Conservation (phyloP, 495 filamentous ascomycete species). For the Letharia lupina region DNA sequence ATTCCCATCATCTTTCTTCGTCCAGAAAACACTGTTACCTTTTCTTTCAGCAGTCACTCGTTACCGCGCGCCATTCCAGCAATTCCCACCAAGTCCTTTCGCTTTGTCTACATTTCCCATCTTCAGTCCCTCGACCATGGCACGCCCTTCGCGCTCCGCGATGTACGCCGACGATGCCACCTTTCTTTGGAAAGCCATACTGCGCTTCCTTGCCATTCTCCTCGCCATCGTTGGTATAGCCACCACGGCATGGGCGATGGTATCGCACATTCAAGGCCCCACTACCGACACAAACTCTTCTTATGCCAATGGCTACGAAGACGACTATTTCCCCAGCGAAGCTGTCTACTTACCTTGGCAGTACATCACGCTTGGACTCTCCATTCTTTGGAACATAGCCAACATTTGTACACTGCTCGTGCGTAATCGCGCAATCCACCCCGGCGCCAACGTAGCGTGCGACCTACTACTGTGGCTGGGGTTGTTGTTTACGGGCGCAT, state of each 20-base stretch:
- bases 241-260: slow-evolving; percentile 26
- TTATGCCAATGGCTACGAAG: background rate
- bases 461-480: slow-evolving; percentile 32
- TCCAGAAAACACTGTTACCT: background rate
- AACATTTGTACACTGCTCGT: slow-evolving; percentile 20
- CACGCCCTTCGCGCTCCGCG: slow-evolving; percentile 8
- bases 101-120: background rate
- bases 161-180: slow-evolving; percentile 5
- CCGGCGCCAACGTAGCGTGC: slow-evolving; percentile 29
- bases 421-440: slow-evolving; percentile 25
- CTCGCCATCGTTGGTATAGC: slow-evolving; percentile 27
- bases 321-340: background rate
- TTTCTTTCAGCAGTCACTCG: background rate
- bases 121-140: background rate
- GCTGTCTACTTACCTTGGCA: slow-evolving; percentile 18
- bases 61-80: background rate
- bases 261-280: background rate
- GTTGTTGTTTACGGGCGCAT: slow-evolving; percentile 22
- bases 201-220: slow-evolving; percentile 27
- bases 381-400: slow-evolving; percentile 24
- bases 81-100: background rate
- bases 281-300: background rate
- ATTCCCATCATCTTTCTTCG: background rate
- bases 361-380: slow-evolving; percentile 25
- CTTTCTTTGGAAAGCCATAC: slow-evolving; percentile 28